Percentiles rank a stretch among this genome's conserved stretches.
Conservation (phyloP, 257 asterid species). For the Ballota nigra region DNA sequence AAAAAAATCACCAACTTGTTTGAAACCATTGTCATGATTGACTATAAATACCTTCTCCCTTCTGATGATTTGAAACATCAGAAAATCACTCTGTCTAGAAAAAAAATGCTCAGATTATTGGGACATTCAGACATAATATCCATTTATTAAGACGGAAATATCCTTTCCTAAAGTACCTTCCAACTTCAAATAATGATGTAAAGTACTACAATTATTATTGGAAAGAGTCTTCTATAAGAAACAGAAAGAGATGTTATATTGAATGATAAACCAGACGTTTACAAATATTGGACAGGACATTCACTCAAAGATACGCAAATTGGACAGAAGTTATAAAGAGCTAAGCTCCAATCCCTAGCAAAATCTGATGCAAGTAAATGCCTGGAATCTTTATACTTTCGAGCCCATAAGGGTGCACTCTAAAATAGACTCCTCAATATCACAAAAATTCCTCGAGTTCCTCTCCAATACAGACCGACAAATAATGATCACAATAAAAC, state of each 20-base stretch:
- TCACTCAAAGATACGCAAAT: neutral
- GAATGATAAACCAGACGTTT: neutral
- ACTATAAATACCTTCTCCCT: neutral
- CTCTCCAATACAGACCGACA: neutral
- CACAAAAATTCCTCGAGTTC: neutral
- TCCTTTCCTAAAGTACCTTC: slow-evolving; percentile 3
- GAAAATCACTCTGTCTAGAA: neutral
- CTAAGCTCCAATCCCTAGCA: neutral
- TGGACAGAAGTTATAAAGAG: neutral
- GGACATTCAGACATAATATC: neutral
- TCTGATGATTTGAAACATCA: neutral
- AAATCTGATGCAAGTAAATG: neutral
- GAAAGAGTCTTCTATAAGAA: neutral
- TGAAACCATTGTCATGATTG: neutral
- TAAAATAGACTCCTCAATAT: neutral
- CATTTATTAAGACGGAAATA: neutral
- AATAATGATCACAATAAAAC: neutral
- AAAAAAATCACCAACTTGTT: neutral
- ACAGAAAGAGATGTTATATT: neutral
- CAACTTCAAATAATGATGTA: slow-evolving; percentile 4
- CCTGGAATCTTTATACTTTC: neutral
- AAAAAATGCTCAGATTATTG: neutral
- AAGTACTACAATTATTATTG: neutral
- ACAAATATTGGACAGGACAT: neutral
- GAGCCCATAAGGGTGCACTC: neutral